Conservation (phyloP, 1,284 basidiomycete species). For the Sanghuangporus sanghuang region DNA sequence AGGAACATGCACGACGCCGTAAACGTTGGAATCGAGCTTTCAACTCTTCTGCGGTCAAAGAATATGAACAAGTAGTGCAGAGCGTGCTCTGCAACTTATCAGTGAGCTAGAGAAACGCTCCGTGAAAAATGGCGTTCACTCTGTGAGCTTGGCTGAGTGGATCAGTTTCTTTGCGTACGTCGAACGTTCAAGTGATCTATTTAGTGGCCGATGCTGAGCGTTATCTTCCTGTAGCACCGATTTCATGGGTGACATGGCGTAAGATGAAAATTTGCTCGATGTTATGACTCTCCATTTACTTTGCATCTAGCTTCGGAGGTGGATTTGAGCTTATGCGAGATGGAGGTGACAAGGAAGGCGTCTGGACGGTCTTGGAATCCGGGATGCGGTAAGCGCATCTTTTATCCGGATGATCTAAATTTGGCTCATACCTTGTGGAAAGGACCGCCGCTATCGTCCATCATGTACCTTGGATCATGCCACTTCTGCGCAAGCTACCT, state of each 20-base stretch:
- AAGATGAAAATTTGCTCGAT: background rate
- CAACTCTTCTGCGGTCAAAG: conserved; percentile 31
- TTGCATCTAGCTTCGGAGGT: conserved; percentile 25
- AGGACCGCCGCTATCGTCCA: conserved; percentile 7
- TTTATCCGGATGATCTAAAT: background rate
- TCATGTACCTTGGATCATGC: conserved; percentile 11
- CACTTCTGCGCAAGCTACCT: conserved; percentile 1
- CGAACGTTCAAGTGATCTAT: background rate
- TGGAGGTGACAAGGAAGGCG: conserved; percentile 19
- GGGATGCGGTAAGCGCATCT: conserved; percentile 3
- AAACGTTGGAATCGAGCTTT: conserved; percentile 40
- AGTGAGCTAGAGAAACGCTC: conserved; percentile 23
- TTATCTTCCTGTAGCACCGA: conserved; percentile 29
- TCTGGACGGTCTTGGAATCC: background rate
- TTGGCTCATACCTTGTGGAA: background rate
- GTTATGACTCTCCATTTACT: background rate
- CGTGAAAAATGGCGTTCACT: background rate
- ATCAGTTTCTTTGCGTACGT: conserved; percentile 28
- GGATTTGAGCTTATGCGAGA: conserved; percentile 27
- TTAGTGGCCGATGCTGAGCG: conserved; percentile 23
- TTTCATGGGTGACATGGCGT: conserved; percentile 36
- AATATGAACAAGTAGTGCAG: conserved; percentile 33
- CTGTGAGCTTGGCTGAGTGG: conserved; percentile 31
- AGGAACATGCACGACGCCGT: conserved; percentile 34
- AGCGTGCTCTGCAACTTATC: conserved; percentile 31